Base-by-base conservation (phyloP, 257 asterid genomes). In the Hygrophila difformis region DNA sequence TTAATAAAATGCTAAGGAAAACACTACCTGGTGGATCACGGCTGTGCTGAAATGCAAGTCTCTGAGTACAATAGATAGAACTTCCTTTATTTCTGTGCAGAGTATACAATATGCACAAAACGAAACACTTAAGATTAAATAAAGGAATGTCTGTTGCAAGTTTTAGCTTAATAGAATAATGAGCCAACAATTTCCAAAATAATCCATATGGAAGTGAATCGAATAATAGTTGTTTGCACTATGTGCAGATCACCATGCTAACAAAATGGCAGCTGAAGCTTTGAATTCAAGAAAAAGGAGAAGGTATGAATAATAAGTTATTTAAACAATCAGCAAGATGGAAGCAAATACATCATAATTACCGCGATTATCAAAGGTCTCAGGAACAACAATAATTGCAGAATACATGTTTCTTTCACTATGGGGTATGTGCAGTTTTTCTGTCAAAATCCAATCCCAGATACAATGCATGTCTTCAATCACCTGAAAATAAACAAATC, bases 311-410 rank as follows among this genome's bases (percentile, higher is more conserved):
- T 0, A 29, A 40, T 1, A 1, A 35, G 3, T 17, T n/a, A 40
- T 28, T 46, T 31, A 24, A 39, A 11, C 28, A 47, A 26, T 33
- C 37, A 36, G 26, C 50, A 40, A 38, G n/a, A 46, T 34, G 38
- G 51, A 56, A 19, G 47, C 34, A 10, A 39, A 24, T 63, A 48
- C 20, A 19, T 47, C 26, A 52, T 33, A 19, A 38, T 60, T 84
- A 88, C 97, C 97, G 1, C 89, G 94, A 51, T 62, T 85, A 61
- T 91, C 98, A 63, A 85, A 82, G 37, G 96, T 73, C 76, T 91
- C 98, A 0, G 98, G 88, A 51, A 85, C 73, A 64, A 91, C 94
- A 80, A 91, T 75, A 63, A 86, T 46, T 29, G 93, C 94, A 52
- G 94, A 67, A 56, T 75, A 91, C 74, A 55, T 72, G 56, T 73